phyloP scores from a whole-genome alignment of 2,329 filamentous ascomycete genomes.

The Aspergillus tubingensis region DNA sequence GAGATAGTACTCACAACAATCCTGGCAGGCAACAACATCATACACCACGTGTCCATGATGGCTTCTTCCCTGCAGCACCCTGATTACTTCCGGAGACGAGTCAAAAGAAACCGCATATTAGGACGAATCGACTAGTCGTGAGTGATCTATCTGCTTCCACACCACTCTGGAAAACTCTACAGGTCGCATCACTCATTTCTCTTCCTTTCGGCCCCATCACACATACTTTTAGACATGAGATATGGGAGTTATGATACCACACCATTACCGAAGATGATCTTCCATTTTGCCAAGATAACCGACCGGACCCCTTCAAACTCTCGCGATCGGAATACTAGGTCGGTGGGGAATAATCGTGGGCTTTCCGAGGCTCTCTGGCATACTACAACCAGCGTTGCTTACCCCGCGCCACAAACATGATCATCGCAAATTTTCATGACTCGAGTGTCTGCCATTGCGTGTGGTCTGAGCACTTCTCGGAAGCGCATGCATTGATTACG shows the following conservation, averaged over 20 bases:
- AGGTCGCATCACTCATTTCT: too few species aligned
- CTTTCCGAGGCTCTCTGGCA: background rate
- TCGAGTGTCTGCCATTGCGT: background rate
- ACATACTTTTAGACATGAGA: too few species aligned
- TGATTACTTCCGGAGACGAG: background rate
- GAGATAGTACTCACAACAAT: background rate
- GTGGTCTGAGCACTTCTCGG: background rate
- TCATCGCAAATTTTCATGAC: background rate
- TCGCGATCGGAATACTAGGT: background rate
- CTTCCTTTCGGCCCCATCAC: too few species aligned
- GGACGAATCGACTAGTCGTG: background rate
- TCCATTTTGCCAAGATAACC: background rate
- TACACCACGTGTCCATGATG: background rate
- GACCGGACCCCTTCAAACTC: background rate
- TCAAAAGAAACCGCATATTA: background rate
- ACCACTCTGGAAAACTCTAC: too few species aligned
- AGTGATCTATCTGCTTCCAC: background rate
- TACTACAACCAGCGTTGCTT: background rate
- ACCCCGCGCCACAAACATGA: background rate
- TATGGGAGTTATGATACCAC: too few species aligned
- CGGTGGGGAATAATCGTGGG: background rate
- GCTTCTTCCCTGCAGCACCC: background rate
- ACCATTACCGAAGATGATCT: too few species aligned
- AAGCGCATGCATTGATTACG: background rate
- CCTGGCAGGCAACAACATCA: background rate